phyloP scores from a whole-genome alignment of 2,329 filamentous ascomycete genomes.

The Monilinia vaccinii-corymbosi region DNA sequence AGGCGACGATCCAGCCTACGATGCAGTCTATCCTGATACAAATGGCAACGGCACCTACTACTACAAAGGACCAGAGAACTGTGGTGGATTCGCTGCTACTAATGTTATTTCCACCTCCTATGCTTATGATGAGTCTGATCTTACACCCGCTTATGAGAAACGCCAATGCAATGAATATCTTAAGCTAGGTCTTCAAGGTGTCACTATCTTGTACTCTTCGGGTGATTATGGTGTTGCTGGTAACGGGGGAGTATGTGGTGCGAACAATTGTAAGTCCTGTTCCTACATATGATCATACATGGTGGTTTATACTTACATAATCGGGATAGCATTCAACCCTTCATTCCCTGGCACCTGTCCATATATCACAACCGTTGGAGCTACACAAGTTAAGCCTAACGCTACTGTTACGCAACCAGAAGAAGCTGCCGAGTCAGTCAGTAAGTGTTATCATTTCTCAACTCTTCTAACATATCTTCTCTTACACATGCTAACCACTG shows the following conservation, averaged over 20 bases:
- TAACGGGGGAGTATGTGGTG: slow-evolving; percentile 25
- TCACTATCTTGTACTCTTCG: slow-evolving; percentile 40
- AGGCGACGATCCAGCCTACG: slow-evolving; percentile 32
- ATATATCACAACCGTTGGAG: slow-evolving; percentile 44
- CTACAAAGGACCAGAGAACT: slow-evolving; percentile 35
- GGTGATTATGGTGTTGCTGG: slow-evolving; percentile 40
- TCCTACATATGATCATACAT: slow-evolving; percentile 24
- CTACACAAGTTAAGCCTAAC: slow-evolving; percentile 38
- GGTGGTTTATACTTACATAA: slow-evolving; percentile 16
- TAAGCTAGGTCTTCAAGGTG: slow-evolving; percentile 44
- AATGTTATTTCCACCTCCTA: slow-evolving; percentile 49
- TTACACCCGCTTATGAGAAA: slow-evolving; percentile 38
- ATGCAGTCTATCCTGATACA: slow-evolving; percentile 29
- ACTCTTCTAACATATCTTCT: not conserved
- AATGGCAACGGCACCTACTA: slow-evolving; percentile 11
- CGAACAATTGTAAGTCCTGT: slow-evolving; percentile 10
- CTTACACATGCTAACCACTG: slow-evolving; percentile 30
- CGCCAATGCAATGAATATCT: slow-evolving; percentile 47
- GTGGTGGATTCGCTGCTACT: slow-evolving; percentile 37
- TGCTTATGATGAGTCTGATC: slow-evolving; percentile 39
- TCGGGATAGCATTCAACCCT: slow-evolving; percentile 34
- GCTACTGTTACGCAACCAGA: slow-evolving; percentile 30
- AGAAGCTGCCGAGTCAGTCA: slow-evolving; percentile 35
- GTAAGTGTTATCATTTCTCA: not conserved
- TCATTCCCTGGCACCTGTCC: slow-evolving; percentile 38